phyloP scores from a whole-genome alignment of 73 alveolate genomes.

The Durusdinium trenchii region DNA sequence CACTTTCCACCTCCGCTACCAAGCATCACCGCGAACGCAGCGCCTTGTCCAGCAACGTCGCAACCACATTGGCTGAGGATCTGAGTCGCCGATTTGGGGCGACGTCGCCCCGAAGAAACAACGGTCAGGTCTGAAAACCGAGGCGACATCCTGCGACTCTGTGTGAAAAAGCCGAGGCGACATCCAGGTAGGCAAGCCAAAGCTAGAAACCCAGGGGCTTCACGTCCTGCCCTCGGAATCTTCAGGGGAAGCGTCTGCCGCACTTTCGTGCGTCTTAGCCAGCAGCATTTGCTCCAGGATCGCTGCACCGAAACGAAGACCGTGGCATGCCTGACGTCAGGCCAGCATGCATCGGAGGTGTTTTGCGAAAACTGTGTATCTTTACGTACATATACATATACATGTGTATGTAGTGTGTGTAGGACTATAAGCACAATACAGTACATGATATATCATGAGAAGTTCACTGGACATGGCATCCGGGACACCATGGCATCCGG shows the following conservation, averaged over 20 bases:
- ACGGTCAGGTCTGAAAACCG: background rate
- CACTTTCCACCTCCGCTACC: background rate
- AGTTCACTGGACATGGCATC: no score
- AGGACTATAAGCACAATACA: no score
- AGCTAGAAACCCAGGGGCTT: background rate
- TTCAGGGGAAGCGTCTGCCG: background rate
- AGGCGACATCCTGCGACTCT: background rate
- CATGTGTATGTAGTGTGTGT: no score
- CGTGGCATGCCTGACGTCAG: no score
- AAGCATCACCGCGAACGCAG: background rate
- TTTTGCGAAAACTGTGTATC: no score
- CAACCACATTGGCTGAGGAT: constrained; percentile 1
- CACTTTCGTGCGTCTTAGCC: background rate
- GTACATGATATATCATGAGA: no score
- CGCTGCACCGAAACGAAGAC: background rate
- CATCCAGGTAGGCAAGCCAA: background rate
- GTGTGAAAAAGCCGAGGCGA: background rate
- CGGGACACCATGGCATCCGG: no score
- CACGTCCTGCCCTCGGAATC: background rate
- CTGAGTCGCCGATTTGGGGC: background rate
- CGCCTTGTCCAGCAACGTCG: constrained; percentile 51
- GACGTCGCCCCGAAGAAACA: background rate
- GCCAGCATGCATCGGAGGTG: no score
- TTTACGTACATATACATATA: no score
- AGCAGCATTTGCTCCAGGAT: background rate